A percentile compares a stretch with the other conserved stretches of the same genome.
These are phyloP conservation scores for Phlyctochytrium planicorne DNA, from an alignment of 192 early-diverging fungal species.

Conservation along the genomic window DNA sequence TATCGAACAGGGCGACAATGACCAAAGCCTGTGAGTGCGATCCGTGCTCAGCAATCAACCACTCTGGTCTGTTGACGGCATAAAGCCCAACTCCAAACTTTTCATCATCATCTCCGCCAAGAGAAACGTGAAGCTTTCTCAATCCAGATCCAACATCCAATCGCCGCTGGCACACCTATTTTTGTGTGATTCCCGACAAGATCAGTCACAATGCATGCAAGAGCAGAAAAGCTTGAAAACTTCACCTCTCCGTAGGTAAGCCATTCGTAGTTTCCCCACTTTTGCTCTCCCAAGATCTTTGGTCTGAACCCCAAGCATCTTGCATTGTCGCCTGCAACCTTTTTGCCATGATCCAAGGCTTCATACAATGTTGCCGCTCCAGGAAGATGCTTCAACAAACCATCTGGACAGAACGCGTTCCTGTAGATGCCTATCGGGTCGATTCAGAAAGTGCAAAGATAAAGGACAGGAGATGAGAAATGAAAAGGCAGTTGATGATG, in stretches of 20 bases:
- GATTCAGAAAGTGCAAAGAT: too few relatives aligned
- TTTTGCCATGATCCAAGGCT: background rate
- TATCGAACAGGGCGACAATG: conserved; percentile 88
- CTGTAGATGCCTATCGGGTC: background rate
- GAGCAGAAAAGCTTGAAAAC: too few relatives aligned
- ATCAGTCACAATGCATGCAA: too few relatives aligned
- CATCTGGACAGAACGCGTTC: background rate
- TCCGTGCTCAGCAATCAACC: conserved; percentile 45
- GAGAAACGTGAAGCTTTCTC: background rate
- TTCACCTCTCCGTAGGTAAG: too few relatives aligned
- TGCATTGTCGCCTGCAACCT: too few relatives aligned
- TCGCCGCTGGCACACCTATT: conserved; percentile 1
- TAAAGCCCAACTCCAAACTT: background rate
- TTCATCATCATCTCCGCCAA: background rate
- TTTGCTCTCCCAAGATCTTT: too few relatives aligned
- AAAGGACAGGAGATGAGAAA: too few relatives aligned
- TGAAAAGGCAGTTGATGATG: too few relatives aligned
- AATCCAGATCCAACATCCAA: conserved; percentile 1
- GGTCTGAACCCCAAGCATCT: too few relatives aligned
- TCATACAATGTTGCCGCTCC: background rate
- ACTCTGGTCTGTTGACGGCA: conserved; percentile 48
- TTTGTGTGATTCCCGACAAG: too few relatives aligned
- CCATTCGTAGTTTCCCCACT: too few relatives aligned
- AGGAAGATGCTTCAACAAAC: background rate
- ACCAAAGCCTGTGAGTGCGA: conserved; percentile 16